A percentile compares a stretch with the other conserved stretches of the same genome.
These are phyloP conservation scores for Haplosporangium sp. DNA, from an alignment of 371 early-diverging fungal species.

Conservation along the genomic window DNA sequence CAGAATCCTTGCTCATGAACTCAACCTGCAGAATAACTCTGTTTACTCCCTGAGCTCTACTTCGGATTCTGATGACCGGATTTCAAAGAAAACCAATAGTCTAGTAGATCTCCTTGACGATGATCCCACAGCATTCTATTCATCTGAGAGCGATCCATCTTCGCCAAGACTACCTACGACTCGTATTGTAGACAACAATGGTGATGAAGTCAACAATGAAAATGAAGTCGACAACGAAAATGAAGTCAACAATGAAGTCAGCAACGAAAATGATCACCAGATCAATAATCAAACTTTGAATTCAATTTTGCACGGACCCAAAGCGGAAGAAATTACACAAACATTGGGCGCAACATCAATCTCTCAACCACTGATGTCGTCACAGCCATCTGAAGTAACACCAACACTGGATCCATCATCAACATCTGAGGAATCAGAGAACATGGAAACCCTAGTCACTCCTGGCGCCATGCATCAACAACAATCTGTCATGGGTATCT, in stretches of 20 bases:
- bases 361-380: background rate
- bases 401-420: background rate
- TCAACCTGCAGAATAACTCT: slow-evolving; percentile 34
- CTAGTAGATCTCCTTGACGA: slow-evolving; percentile 32
- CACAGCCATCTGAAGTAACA: background rate
- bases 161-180: background rate
- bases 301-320: slow-evolving; percentile 42
- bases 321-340: background rate
- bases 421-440: background rate
- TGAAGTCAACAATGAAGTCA: background rate
- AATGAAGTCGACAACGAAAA: background rate
- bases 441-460: slow-evolving; percentile 33
- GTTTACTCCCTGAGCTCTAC: slow-evolving; percentile 31
- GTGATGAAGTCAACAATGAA: background rate
- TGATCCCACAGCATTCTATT: slow-evolving; percentile 3
- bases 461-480: slow-evolving; percentile 23
- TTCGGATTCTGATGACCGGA: slow-evolving; percentile 3
- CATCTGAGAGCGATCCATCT: slow-evolving; percentile 10
- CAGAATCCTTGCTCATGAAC: slow-evolving; percentile 40
- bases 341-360: background rate
- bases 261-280: background rate
- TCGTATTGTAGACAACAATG: too few relatives aligned
- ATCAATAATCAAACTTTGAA: slow-evolving; percentile 4
- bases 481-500: background rate
- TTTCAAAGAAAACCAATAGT: background rate